Percentiles rank a stretch among this genome's conserved stretches.
Conservation (phyloP, 176 grass and related monocot genomes). For the Guadua angustifolia region DNA sequence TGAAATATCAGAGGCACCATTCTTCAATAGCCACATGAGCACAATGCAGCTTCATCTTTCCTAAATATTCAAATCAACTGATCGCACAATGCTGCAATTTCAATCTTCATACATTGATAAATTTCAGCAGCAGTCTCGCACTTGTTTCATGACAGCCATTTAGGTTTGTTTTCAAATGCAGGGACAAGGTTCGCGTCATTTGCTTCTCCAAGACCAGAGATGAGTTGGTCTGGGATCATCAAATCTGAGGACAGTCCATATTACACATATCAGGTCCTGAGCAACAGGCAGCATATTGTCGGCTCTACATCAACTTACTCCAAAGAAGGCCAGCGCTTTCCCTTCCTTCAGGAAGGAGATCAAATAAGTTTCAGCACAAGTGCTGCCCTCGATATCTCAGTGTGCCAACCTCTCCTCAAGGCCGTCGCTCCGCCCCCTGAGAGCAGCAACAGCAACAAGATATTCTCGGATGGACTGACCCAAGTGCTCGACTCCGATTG, state of each 20-base stretch:
- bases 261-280: slow-evolving; percentile 32
- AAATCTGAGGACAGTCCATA: slow-evolving; percentile 55
- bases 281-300: slow-evolving; percentile 41
- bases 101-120: not conserved
- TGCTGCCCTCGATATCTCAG: slow-evolving; percentile 15
- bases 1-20: not conserved
- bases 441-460: slow-evolving; percentile 71
- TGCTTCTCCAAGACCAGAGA: slow-evolving; percentile 53
- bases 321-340: slow-evolving; percentile 66
- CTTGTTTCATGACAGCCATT: slow-evolving; percentile 35
- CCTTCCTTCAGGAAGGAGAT: slow-evolving; percentile 63
- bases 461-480: slow-evolving; percentile 54
- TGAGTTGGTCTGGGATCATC: slow-evolving; percentile 60
- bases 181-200: slow-evolving; percentile 61
- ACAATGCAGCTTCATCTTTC: not conserved
- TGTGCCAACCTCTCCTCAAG: slow-evolving; percentile 59
- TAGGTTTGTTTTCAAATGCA: slow-evolving; percentile 51
- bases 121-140: not conserved
- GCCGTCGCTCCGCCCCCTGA: slow-evolving; percentile 10
- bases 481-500: slow-evolving; percentile 66
- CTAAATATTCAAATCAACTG: not conserved
- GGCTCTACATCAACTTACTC: slow-evolving; percentile 37
- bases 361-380: slow-evolving; percentile 45
- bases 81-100: not conserved
- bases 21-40: not conserved